Evolutionary conservation across 73 alveolate genomes (phyloP).

Genomic region (Paramecium tetraurelia): DNA sequence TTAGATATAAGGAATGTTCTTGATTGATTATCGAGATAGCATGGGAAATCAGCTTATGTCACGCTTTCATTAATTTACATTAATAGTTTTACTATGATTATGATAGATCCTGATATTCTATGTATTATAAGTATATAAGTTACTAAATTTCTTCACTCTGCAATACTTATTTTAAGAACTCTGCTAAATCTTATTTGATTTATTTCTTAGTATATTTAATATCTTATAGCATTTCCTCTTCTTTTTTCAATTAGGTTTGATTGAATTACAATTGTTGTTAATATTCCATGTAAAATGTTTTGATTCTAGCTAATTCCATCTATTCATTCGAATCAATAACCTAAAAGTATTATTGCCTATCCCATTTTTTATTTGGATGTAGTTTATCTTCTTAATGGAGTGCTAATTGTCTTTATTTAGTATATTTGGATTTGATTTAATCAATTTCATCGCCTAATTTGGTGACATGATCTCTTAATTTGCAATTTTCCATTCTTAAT

Average conservation of each 20-base stretch:
- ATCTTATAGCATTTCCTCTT: background rate
- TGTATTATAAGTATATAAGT: background rate
- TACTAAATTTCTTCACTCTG: slow-evolving; percentile 22
- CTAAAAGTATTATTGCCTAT: background rate
- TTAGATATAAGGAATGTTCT: background rate
- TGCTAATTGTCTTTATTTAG: background rate
- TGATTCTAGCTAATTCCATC: background rate
- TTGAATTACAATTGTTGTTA: background rate
- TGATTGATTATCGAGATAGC: background rate
- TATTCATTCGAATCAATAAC: background rate
- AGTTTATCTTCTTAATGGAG: background rate
- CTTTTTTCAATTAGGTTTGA: background rate
- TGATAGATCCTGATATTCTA: slow-evolving; percentile 19
- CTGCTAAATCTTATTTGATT: slow-evolving; percentile 33
- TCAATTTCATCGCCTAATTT: background rate
- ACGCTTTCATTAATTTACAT: slow-evolving; percentile 36
- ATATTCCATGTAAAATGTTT: background rate
- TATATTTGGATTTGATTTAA: background rate
- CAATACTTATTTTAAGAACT: slow-evolving; percentile 24
- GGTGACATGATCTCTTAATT: background rate
- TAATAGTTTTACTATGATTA: slow-evolving; percentile 22
- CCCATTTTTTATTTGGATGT: slow-evolving; percentile 38
- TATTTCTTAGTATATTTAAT: background rate
- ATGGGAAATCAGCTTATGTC: background rate
- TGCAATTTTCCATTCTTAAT: background rate